Evolutionary conservation across 108 stramenopile genomes (phyloP), one percentile per base, ranked within the genome.

Genomic region (Cyclotella cryptica): DNA sequence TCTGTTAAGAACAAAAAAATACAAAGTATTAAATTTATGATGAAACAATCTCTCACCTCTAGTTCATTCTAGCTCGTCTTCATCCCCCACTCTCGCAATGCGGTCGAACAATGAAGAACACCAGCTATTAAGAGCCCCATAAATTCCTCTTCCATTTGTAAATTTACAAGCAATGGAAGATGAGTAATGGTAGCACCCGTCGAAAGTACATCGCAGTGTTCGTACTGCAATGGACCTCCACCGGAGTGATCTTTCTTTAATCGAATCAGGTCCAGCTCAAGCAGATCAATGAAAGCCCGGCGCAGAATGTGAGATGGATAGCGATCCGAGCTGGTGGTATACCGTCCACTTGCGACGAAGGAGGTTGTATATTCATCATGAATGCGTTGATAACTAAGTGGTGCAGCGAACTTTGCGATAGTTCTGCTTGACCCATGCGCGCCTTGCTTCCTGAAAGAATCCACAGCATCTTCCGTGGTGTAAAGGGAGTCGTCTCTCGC

Each of bases 321-420:
- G n/a, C 69, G 68, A 73, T 74, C 72, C 26, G 75, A 73, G 65
- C 66, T 76, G 40, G 75, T 66, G 4, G 84, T 77, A 28, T 80
- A 77, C 52, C 71, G 30, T 26, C 74, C 78, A 67, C 76, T 74
- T 10, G 71, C 71, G 15, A 80, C 75, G 75, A 69, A 83, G 1
- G 86, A 85, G 42, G 82, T 83, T 52, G 84, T 74, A 66, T 91
- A 93, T 70, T 96, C 95, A 41, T 86, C 78, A 72, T 91, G 54
- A 21, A 96, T 96, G 28, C 92, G 86, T 65, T 88, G 89, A 67
- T 90, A 84, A 19, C 92, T 93, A 18, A 96, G 78, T 30, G 93
- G 93, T 1, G 72, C 75, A 17, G 61, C 30, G 35, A 61, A 44
- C 9, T 64, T n/a, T n/a, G 53, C 11, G 18, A 28, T 46, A 27